Evolutionary conservation across 805 yeast species (phyloP).

Genomic region (Schwanniomyces vanrijiae): DNA sequence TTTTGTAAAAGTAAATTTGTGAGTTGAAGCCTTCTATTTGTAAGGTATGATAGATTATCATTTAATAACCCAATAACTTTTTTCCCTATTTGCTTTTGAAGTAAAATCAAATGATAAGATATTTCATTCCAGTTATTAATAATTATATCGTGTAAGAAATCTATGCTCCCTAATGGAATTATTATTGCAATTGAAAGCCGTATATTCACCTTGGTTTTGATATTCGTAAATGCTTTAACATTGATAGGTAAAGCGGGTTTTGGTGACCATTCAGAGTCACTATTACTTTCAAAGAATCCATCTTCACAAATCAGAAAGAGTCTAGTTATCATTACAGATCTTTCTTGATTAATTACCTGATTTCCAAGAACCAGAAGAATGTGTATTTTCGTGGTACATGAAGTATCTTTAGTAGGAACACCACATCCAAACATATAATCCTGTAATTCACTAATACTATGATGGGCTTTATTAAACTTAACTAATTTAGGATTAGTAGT

Average conservation of each 20-base stretch:
- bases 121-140: conserved; percentile 52
- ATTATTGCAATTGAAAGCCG: conserved; percentile 51
- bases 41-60: conserved; percentile 21
- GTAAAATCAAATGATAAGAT: conserved; percentile 34
- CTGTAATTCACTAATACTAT: conserved; percentile 45
- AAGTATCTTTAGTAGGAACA: conserved; percentile 47
- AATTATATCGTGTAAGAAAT: conserved; percentile 38
- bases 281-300: conserved; percentile 13
- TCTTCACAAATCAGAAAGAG: conserved; percentile 40
- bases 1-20: conserved; percentile 39
- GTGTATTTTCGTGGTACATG: conserved; percentile 48
- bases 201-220: conserved; percentile 21
- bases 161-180: conserved; percentile 42
- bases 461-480: conserved; percentile 25
- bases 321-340: conserved; percentile 45
- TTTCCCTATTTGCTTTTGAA: conserved; percentile 40
- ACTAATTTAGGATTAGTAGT: neutral
- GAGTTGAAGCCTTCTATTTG: conserved; percentile 36
- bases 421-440: conserved; percentile 61
- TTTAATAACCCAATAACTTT: conserved; percentile 32
- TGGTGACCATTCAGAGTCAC: conserved; percentile 40
- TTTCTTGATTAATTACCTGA: conserved; percentile 27
- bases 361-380: conserved; percentile 42
- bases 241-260: conserved; percentile 36
- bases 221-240: neutral